Evolutionary conservation across 345 rosid genomes (phyloP), one percentile per base, ranked within the genome.

Genomic region (Citrus mangshanensis): DNA sequence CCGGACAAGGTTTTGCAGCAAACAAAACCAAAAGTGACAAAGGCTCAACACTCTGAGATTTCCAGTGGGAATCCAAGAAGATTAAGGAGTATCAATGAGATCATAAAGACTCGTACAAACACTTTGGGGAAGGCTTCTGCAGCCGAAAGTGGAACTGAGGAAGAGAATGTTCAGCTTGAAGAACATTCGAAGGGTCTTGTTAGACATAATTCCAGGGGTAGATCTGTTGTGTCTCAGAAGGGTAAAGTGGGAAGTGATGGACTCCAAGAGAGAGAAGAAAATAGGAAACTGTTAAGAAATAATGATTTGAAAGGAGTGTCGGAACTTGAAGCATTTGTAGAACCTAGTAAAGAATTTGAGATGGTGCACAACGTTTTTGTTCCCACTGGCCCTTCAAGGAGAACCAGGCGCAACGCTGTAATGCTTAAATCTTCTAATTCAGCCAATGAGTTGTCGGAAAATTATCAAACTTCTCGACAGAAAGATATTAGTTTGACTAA

Each of bases 401-500:
- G 84, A 81, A 83, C 75, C 62, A 84, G 86, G 60, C 69, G 86
- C 40, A 74, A 61, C 62, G 71, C 76, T 79, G 60, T 65, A 42
- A 40, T 74, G 18, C 65, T 64, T 6, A 81, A 27, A 54, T 30
- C 85, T 32, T 59, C 73, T 22, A 69, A 62, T 75, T 37, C 62
- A 4, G 24, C 46, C 46, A 58, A 27, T 28, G 54, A 51, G 30
- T 60, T 59, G 32, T 54, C 64, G 61, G 71, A 24, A 73, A 77
- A n/a, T 56, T 42, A 55, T 28, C 68, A 49, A 76, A 62, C 22
- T 59, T 28, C 60, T 37, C 35, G 60, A 46, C 24, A 28, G 25
- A 51, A 58, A 34, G 72, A 64, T 6, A 12, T 21, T 55, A 16
- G 7, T 70, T 21, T 46, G 69, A 42, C 73, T 54, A 64, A 77